These are phyloP conservation scores for Scedosporium apiospermum DNA, from an alignment of 2,329 filamentous ascomycete species.

Conservation along the genomic window DNA sequence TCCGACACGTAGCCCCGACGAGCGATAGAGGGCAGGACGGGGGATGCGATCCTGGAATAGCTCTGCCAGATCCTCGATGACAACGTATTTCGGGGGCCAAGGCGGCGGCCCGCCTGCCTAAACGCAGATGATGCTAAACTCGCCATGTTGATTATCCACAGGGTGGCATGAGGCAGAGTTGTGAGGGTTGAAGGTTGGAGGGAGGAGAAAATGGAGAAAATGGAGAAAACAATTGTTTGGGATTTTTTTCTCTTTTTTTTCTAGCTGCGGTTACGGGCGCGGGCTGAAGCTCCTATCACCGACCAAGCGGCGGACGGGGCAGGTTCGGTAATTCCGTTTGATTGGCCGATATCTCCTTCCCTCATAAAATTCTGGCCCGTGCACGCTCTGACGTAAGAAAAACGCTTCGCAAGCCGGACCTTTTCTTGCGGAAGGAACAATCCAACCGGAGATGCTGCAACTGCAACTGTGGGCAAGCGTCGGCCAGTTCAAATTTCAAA, in stretches of 20 bases:
- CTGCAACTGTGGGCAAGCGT: too few species aligned
- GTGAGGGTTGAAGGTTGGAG: neutral
- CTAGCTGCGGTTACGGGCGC: slow-evolving; percentile 3
- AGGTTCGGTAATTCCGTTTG: neutral
- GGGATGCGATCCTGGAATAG: slow-evolving; percentile 10
- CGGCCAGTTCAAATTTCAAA: too few species aligned
- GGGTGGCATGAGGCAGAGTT: neutral
- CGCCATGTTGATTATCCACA: slow-evolving; percentile 37
- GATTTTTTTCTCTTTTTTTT: slow-evolving; percentile 3
- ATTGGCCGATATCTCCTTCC: slow-evolving; percentile 4
- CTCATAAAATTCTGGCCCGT: neutral
- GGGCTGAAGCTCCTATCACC: slow-evolving; percentile 6
- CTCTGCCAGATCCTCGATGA: slow-evolving; percentile 19
- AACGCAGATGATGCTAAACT: slow-evolving; percentile 58
- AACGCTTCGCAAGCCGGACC: neutral
- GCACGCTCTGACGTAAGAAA: slow-evolving; percentile 5
- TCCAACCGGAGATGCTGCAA: too few species aligned
- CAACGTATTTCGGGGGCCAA: slow-evolving; percentile 30
- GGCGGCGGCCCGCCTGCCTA: slow-evolving; percentile 60
- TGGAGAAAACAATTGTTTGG: slow-evolving; percentile 1
- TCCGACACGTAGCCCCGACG: slow-evolving; percentile 63
- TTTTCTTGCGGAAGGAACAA: neutral
- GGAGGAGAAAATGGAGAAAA: neutral
- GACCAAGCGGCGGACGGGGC: neutral
- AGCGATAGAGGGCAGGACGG: neutral